Evolutionary conservation across 345 rosid species (phyloP).

Genomic region (Hibiscus trionum): DNA sequence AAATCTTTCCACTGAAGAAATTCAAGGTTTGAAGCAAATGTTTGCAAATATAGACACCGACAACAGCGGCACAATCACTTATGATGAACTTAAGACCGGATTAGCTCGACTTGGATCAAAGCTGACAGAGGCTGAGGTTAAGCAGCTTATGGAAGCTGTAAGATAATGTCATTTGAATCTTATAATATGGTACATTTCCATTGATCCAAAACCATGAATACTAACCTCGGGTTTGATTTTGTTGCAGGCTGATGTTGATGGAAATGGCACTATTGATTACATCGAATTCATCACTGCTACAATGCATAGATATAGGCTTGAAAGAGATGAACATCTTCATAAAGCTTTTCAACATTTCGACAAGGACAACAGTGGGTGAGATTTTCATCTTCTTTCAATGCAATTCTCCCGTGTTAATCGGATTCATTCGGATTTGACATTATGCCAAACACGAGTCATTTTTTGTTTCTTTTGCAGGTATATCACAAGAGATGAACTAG

Average conservation of each 20-base stretch:
- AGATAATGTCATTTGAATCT: slow-evolving; percentile 14
- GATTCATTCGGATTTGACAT: too few species aligned
- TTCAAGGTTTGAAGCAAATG: slow-evolving; percentile 66
- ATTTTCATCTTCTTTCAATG: neutral
- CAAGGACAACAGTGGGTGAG: slow-evolving; percentile 83
- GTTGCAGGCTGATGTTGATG: slow-evolving; percentile 81
- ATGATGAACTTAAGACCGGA: slow-evolving; percentile 69
- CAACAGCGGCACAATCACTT: slow-evolving; percentile 80
- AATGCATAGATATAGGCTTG: slow-evolving; percentile 78
- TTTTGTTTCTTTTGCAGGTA: slow-evolving; percentile 27
- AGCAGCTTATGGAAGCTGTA: slow-evolving; percentile 92
- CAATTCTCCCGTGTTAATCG: too few species aligned
- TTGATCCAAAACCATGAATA: neutral
- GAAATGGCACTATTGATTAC: slow-evolving; percentile 77
- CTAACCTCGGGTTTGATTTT: neutral
- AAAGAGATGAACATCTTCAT: slow-evolving; percentile 63
- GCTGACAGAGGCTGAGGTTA: slow-evolving; percentile 68
- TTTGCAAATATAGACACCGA: slow-evolving; percentile 79
- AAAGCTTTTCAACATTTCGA: slow-evolving; percentile 86
- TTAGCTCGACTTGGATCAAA: slow-evolving; percentile 72
- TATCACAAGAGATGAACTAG: slow-evolving; percentile 79
- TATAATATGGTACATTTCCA: neutral
- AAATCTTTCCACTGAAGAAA: slow-evolving; percentile 69
- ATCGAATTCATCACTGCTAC: slow-evolving; percentile 81
- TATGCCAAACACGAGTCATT: neutral